Base-by-base conservation (phyloP, 2,329 filamentous ascomycete genomes). In the Fonsecaea pugnacius region DNA sequence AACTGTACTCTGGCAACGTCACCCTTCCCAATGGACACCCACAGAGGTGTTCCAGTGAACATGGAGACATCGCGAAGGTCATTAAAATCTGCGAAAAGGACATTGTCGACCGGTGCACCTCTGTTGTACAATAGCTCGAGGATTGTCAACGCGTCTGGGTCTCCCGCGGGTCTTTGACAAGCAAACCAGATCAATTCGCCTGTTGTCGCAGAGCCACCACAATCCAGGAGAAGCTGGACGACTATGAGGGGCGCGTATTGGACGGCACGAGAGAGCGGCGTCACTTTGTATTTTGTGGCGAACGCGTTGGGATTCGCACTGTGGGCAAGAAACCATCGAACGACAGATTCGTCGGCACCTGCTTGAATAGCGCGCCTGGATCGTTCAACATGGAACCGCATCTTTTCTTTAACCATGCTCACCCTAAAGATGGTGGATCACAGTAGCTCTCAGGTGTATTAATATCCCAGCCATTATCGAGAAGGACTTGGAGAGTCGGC, bases 221-320 rank as follows among this genome's bases (percentile, higher is more conserved):
- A 24, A 24, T 52, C 48, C 48, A 52, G 48, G 21, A 56, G 35
- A 36, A 56, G 53, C 35, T 56, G 21, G 53, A 56, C 53, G 14
- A 33, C 36, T 35, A 36, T 56, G 21, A 33, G 30, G 16, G 33
- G 33, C 33, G 33, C 33, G 46, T 35, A 60, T 52, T 60, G 43
- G 58, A 60, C 58, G 48, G 58, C 58, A 60, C 58, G 58, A 40
- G 43, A 53, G 43, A 60, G 58, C 43, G 58, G 58, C 43, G 43
- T 60, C 27, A 16, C 16, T 52, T 35, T 53, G 16, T 60, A 38
- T 40, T 52, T 52, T 9, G 43, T 35, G n/a, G 58, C 58, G 58
- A 52, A 60, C 14, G 43, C 58, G 43, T 52, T 60, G n/a, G 58
- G 46, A 53, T 60, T 24, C 4, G 58, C 58, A 46, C 48, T 32